Evolutionary conservation across 2,329 filamentous ascomycete genomes (phyloP), one percentile per base, ranked within the genome.

Genomic region (Ploettnerulaceae sp.): DNA sequence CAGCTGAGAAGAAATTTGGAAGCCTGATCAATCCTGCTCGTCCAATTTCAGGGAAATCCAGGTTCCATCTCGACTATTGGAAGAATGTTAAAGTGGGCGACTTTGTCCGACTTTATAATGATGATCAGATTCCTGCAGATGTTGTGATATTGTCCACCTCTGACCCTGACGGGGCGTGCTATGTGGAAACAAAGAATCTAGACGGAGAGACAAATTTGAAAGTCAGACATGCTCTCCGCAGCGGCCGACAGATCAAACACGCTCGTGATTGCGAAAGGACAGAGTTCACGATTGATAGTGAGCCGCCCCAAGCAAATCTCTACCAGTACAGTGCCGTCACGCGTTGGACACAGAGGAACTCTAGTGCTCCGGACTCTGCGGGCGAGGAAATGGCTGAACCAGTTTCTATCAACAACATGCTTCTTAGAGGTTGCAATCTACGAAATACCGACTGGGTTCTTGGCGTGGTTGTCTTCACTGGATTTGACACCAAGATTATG

Each of bases 201-300:
- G 93, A 98, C 61, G 93, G 93, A 40, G 93, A 98, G 69, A 98
- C 93, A 2, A 98, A 98, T 61, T 71, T 98, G 53, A 98, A 98
- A 68, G 89, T 96, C 52, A 85, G 93, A 49, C 87, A 91, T 61
- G 89, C 93, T 15, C 75, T 98, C 32, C 86, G 91, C 54, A 93
- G 88, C 61, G 87, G 90, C 9, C 82, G 86, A 43, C 73, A 80
- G 36, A 76, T 98, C 50, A 88, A 83, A 63, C 90, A 97, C 66
- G 93, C 93, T 11, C 81, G 85, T 48, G 89, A 98, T 63, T 97
- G 93, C 66, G 93, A 97, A 68, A 81, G 83, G 50, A 82, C 90
- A 20, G 81, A 93, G 57, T 98, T 98, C 64, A 67, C 76, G 12
- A 82, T 98, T 49, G 88, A 97, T 59, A 96, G 90, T 64, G 93